These are phyloP conservation scores for Aureobasidium mangrovei DNA, from an alignment of 2,329 filamentous ascomycete species.

Conservation along the genomic window DNA sequence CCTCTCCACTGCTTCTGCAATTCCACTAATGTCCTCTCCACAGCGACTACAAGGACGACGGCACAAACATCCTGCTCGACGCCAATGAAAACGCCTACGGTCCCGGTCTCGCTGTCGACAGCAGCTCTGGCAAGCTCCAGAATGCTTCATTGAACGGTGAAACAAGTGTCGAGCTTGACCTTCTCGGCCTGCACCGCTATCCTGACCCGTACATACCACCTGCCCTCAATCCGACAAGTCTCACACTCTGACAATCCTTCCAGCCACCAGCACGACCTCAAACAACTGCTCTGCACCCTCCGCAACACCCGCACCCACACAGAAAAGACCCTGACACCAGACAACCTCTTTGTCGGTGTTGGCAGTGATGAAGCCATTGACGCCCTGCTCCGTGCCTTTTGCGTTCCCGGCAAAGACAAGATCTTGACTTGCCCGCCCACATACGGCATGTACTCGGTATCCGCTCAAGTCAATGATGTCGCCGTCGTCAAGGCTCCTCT, in stretches of 20 bases:
- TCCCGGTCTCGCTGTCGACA: conserved; percentile 56
- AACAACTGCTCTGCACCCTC: conserved; percentile 75
- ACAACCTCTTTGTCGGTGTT: conserved; percentile 87
- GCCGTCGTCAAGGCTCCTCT: conserved; percentile 79
- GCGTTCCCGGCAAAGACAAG: conserved; percentile 73
- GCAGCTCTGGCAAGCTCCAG: conserved; percentile 39
- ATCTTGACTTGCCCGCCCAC: conserved; percentile 94
- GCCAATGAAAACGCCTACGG: conserved; percentile 97
- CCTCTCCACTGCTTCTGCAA: background rate
- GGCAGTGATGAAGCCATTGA: conserved; percentile 97
- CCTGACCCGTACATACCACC: conserved; percentile 60
- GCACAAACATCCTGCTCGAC: conserved; percentile 89
- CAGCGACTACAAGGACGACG: conserved; percentile 93
- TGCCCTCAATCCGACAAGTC: background rate
- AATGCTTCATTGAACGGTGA: conserved; percentile 33
- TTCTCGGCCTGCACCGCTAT: conserved; percentile 82
- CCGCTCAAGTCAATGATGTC: conserved; percentile 89
- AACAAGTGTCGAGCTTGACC: conserved; percentile 55
- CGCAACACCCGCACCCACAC: conserved; percentile 83
- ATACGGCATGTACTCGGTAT: conserved; percentile 97
- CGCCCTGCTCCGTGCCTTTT: conserved; percentile 87
- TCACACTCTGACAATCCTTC: conserved; percentile 1
- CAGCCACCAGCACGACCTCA: conserved; percentile 75
- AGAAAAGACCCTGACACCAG: conserved; percentile 59
- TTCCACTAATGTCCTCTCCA: conserved; percentile 20